Conservation (phyloP, 225 moss, liverwort and hornwort species). For the Sphagnum tenellum region DNA sequence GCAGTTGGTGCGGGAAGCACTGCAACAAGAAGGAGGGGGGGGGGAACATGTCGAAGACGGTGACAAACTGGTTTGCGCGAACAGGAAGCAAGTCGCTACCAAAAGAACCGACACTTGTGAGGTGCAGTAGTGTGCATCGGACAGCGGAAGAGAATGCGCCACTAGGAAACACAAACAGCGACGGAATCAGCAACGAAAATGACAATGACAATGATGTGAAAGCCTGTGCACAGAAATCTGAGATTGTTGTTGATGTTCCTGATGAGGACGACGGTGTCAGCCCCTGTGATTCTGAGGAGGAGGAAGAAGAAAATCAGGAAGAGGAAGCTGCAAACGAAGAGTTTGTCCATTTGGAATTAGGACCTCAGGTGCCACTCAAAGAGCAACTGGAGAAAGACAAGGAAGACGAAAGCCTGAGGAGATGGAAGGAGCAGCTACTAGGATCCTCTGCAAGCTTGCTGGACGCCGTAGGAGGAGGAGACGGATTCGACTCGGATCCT, state of each 20-base stretch:
- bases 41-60: constrained; percentile 43
- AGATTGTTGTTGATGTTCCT: constrained; percentile 15
- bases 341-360: constrained; percentile 34
- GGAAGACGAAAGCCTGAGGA: constrained; percentile 83
- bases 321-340: constrained; percentile 5
- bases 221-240: constrained; percentile 20
- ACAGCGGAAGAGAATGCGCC: no score
- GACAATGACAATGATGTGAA: not conserved
- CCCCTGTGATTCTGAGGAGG: constrained; percentile 32
- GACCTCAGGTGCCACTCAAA: constrained; percentile 43
- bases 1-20: no score
- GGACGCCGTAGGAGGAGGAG: constrained; percentile 26
- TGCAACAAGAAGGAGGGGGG: no score
- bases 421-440: constrained; percentile 92
- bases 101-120: constrained; percentile 18
- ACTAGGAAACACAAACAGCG: constrained; percentile 3
- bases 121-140: constrained; percentile 3
- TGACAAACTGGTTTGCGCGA: constrained; percentile 49
- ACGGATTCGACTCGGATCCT: constrained; percentile 39
- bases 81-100: constrained; percentile 20
- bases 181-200: constrained; percentile 24
- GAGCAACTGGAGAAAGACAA: constrained; percentile 64
- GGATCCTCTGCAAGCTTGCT: constrained; percentile 56
- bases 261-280: constrained; percentile 1
- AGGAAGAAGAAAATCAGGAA: constrained; percentile 4